Evolutionary conservation across 345 rosid genomes (phyloP), one percentile per base, ranked within the genome.

Genomic region (Rhizophora mangle): DNA sequence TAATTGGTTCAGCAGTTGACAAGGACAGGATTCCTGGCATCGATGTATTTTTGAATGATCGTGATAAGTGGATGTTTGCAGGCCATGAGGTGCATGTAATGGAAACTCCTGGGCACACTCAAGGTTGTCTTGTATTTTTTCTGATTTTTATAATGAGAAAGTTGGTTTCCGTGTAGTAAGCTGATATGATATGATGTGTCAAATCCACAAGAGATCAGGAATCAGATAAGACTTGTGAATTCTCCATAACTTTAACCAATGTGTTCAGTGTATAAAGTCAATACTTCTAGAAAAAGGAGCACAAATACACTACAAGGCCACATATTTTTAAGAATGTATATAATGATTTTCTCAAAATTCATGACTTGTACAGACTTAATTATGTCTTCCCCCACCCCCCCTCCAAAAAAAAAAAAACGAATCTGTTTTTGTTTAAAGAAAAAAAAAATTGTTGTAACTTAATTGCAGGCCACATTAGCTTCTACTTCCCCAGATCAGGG

Each of bases 11-110:
- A 52, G 87, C 72, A 64, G 56, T 70, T 39, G 98, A 96, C 79
- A 85, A 73, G 73, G 96, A 86, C 56, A 82, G 88, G 67, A 92
- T 89, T 78, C 97, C 99, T 34, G 99, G 95, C 43, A 89, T 96
- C 75, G 99, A 96, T 75, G 92, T 92, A 65, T 83, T 64, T 74
- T 81, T 96, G 68, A 89, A 83, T 61, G 96, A 89, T 85, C 86
- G 88, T 69, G 99, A 96, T 66, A 92, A 79, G 64, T 96, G 99
- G 99, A 96, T 92, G 98, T 96, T 96, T 79, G 99, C 96, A 30
- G 97, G 95, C 63, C 99, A 96, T 79, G 98, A 92, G 79, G 97
- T 82, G 73, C 84, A 78, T 31, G 71, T 96, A 65, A 84, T 96
- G 72, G 91, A 88, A 67, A 96, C 98, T 79, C 99, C 99, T 76